phyloP scores from a whole-genome alignment of 257 asterid genomes.

The Hygrophila difformis region DNA sequence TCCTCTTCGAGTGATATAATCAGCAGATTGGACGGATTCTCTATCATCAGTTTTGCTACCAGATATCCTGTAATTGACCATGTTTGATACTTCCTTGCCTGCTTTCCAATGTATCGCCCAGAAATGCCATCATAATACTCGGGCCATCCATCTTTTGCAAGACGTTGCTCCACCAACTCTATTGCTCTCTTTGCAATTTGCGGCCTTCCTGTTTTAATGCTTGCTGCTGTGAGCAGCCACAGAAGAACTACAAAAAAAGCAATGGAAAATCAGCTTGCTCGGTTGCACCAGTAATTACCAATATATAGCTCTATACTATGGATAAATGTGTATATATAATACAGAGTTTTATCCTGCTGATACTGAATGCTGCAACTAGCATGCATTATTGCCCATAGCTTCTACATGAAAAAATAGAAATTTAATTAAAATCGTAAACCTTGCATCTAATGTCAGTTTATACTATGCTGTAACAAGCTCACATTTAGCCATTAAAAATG shows the following conservation, averaged over 20 bases:
- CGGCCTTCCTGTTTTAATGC: slow-evolving; percentile 59
- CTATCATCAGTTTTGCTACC: slow-evolving; percentile 54
- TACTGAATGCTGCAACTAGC: too few relatives aligned
- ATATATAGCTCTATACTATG: too few relatives aligned
- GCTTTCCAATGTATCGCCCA: slow-evolving; percentile 50
- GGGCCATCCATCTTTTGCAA: slow-evolving; percentile 61
- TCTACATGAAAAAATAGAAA: too few relatives aligned
- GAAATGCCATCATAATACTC: slow-evolving; percentile 55
- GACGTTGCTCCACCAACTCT: slow-evolving; percentile 48
- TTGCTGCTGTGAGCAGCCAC: slow-evolving; percentile 60
- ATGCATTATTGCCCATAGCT: too few relatives aligned
- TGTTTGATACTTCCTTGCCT: slow-evolving; percentile 57
- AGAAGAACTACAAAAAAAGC: slow-evolving; percentile 33
- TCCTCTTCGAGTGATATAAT: slow-evolving; percentile 47
- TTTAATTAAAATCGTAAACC: too few relatives aligned
- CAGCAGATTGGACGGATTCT: slow-evolving; percentile 47
- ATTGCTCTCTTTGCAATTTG: slow-evolving; percentile 56
- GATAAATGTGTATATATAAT: too few relatives aligned
- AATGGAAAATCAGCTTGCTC: background rate
- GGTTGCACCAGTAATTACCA: too few relatives aligned
- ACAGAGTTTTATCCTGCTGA: too few relatives aligned
- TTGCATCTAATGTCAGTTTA: too few relatives aligned
- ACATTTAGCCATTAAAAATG: too few relatives aligned
- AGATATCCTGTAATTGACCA: slow-evolving; percentile 58
- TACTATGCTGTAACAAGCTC: too few relatives aligned